Conservation (phyloP, 2,329 filamentous ascomycete species). For the Metarhizium guizhouense region DNA sequence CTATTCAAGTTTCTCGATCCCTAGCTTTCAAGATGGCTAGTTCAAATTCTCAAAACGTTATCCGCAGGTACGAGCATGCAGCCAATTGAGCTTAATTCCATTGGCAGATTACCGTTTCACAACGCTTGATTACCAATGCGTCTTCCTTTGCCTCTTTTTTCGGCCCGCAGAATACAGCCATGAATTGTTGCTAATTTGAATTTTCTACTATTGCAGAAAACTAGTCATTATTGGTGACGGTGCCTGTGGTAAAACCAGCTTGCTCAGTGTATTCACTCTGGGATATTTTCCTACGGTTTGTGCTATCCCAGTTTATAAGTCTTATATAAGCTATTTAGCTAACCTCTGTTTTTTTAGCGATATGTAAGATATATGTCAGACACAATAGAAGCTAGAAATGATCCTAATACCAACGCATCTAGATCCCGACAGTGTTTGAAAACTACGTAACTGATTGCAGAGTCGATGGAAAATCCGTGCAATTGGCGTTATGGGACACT, state of each 20-base stretch:
- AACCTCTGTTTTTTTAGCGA: constrained; percentile 32
- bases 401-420: constrained; percentile 13
- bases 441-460: constrained; percentile 99
- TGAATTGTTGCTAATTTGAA: background rate
- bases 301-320: constrained; percentile 15
- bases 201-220: constrained; percentile 52
- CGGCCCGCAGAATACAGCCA: too few relatives aligned
- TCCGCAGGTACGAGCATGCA: constrained; percentile 49
- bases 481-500: constrained; percentile 98
- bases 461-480: constrained; percentile 97
- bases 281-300: constrained; percentile 96
- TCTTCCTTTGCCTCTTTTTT: background rate
- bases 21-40: constrained; percentile 29
- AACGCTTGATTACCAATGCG: background rate
- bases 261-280: constrained; percentile 93
- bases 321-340: constrained; percentile 14
- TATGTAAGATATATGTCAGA: constrained; percentile 37
- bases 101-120: background rate
- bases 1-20: constrained; percentile 9
- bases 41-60: constrained; percentile 44
- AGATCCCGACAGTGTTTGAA: constrained; percentile 94
- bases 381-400: background rate
- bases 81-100: background rate
- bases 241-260: constrained; percentile 95
- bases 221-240: constrained; percentile 95